These are phyloP conservation scores for Hirschfeldia incana DNA, from an alignment of 345 rosid genomes.

Conservation along the genomic window DNA sequence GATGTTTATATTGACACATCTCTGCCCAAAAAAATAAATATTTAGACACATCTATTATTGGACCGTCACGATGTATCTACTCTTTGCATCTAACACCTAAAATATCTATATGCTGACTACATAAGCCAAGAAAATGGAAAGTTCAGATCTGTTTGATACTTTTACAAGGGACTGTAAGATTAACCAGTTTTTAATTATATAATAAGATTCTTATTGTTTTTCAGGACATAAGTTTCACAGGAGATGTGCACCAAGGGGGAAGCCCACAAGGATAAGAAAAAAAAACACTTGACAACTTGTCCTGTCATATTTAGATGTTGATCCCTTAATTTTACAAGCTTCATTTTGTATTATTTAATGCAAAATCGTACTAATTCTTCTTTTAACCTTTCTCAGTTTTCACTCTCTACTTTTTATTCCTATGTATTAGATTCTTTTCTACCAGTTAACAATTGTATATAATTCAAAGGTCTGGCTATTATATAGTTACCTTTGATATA, in stretches of 20 bases:
- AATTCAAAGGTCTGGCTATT: slow-evolving; percentile 17
- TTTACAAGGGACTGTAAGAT: not conserved
- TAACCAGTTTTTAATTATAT: too few species aligned
- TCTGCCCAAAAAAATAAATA: too few species aligned
- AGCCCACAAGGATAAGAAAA: slow-evolving; percentile 63
- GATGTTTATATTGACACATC: not conserved
- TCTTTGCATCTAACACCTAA: not conserved
- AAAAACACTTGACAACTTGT: slow-evolving; percentile 3
- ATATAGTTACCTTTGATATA: not conserved
- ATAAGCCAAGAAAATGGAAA: not conserved
- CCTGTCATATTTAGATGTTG: slow-evolving; percentile 20
- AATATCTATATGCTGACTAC: slow-evolving; percentile 4
- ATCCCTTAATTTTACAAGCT: slow-evolving; percentile 20
- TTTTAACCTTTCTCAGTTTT: slow-evolving; percentile 26
- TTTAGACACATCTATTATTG: too few species aligned
- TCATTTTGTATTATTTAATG: slow-evolving; percentile 19
- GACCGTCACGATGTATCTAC: too few species aligned
- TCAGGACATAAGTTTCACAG: slow-evolving; percentile 54
- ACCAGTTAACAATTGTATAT: slow-evolving; percentile 32
- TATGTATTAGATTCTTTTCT: slow-evolving; percentile 21
- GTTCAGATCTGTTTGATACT: not conserved
- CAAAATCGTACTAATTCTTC: slow-evolving; percentile 23
- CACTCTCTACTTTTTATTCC: slow-evolving; percentile 17
- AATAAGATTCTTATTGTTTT: not conserved
- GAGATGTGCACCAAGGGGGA: slow-evolving; percentile 56